Conservation (phyloP, 768 basidiomycete species). For the Agaricus subrufescens region DNA sequence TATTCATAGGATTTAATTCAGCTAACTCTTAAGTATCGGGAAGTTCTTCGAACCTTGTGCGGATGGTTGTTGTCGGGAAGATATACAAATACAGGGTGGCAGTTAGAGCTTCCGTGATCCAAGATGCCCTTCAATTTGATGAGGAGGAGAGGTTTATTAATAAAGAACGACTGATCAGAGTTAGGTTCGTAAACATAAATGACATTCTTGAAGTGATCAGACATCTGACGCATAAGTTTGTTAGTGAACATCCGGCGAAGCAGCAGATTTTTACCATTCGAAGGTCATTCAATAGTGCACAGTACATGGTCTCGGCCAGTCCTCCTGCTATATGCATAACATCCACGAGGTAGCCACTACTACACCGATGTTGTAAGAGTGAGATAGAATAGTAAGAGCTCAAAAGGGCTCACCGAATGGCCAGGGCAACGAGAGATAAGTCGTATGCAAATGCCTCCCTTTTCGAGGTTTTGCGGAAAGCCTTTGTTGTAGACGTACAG, state of each 20-base stretch:
- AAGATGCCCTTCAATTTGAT: conserved; percentile 8
- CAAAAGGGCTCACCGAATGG: not conserved
- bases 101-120: not conserved
- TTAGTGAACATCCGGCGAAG: not conserved
- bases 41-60: not conserved
- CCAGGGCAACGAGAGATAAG: conserved; percentile 5
- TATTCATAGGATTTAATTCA: not conserved
- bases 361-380: not conserved
- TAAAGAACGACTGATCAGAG: conserved; percentile 52
- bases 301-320: not conserved
- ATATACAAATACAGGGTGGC: conserved; percentile 1
- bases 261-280: not conserved
- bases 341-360: conserved; percentile 7
- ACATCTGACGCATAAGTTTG: not conserved
- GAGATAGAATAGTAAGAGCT: not conserved
- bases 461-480: conserved; percentile 2
- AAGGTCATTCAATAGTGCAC: not conserved
- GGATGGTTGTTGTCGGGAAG: not conserved
- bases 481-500: not conserved
- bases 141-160: conserved; percentile 32
- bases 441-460: conserved; percentile 2
- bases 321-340: not conserved
- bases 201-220: conserved; percentile 33
- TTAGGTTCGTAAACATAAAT: conserved; percentile 40
- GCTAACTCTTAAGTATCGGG: too few species aligned